Base-by-base conservation (phyloP, 2,329 filamentous ascomycete genomes). In the Exophiala sp. region DNA sequence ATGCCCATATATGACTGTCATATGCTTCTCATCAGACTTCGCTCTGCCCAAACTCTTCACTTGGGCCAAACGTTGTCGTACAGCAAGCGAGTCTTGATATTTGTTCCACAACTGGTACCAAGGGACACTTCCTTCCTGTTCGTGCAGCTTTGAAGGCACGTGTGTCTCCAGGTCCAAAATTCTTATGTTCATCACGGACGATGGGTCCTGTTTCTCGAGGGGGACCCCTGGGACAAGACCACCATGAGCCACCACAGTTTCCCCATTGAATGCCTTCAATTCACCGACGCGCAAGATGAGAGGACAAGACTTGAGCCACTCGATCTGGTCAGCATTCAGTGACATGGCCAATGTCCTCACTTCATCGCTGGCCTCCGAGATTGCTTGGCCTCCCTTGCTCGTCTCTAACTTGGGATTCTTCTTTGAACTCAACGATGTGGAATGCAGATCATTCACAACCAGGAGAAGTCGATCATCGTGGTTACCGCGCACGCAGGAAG, bases 101-200 rank as follows among this genome's bases (percentile, higher is more conserved):
- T 74, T 72, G 58, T 82, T 79, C 72, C 79, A 83, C 43, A 81
- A 68, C 70, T 85, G 80, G 47, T 83, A 78, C 89, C 89, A 95
- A 11, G 80, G 79, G 33, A 80, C 76, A 47, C 86, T 58, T 32
- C 87, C 4, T 68, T 71, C 49, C 63, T 71, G 58, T 64, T 75
- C 59, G 74, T 73, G 49, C 75, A 82, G 3, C 32, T 62, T 54
- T 2, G 62, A 64, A 6, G 83, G 84, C 10, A 82, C 72, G 55
- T 83, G 78, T 9, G 82, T 84, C 9, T 77, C 72, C 14, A 84
- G 78, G 62, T 88, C 78, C 50, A 96, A 81, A 5, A 85, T 88
- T 52, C 91, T 84, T 89, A 99, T 95, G 67, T 90, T 94, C 91
- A 96, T 96, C 38, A 88, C 87, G 47, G 87, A 85, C 69, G 83